Evolutionary conservation across 2,329 filamentous ascomycete genomes (phyloP).

Genomic region (Phoma sp.): DNA sequence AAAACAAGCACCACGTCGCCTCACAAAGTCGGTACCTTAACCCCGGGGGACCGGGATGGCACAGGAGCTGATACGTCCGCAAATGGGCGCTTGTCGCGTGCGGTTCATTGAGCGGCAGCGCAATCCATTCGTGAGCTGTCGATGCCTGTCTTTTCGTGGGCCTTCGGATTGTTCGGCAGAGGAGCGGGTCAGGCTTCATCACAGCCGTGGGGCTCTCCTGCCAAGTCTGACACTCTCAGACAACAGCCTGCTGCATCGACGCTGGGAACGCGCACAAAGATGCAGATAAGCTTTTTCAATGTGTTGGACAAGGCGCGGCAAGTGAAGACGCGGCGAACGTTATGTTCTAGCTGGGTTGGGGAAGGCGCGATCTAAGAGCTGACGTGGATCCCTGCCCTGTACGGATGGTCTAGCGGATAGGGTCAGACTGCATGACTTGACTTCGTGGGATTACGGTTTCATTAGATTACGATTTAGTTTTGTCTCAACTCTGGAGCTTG

Average conservation of each 20-base stretch:
- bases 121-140: conserved; percentile 6
- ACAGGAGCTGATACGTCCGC: conserved; percentile 14
- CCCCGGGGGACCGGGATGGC: conserved; percentile 12
- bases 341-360: conserved; percentile 9
- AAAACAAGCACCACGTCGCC: conserved; percentile 14
- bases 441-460: not conserved
- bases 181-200: conserved; percentile 10
- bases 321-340: conserved; percentile 5
- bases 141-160: conserved; percentile 9
- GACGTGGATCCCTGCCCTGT: conserved; percentile 13
- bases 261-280: not conserved
- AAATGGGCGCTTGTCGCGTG: conserved; percentile 26
- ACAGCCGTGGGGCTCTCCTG: conserved; percentile 10
- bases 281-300: not conserved
- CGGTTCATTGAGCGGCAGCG: conserved; percentile 14
- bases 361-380: not conserved
- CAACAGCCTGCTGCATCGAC: conserved; percentile 4
- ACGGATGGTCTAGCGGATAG: not conserved
- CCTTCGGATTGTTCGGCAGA: conserved; percentile 12
- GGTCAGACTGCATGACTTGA: not conserved
- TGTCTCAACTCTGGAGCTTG: not conserved
- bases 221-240: conserved; percentile 6
- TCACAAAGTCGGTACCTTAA: conserved; percentile 2
- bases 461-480: conserved; percentile 10
- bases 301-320: not conserved